Conservation (phyloP, 371 early-diverging fungal genomes). For the Catenaria anguillulae region DNA sequence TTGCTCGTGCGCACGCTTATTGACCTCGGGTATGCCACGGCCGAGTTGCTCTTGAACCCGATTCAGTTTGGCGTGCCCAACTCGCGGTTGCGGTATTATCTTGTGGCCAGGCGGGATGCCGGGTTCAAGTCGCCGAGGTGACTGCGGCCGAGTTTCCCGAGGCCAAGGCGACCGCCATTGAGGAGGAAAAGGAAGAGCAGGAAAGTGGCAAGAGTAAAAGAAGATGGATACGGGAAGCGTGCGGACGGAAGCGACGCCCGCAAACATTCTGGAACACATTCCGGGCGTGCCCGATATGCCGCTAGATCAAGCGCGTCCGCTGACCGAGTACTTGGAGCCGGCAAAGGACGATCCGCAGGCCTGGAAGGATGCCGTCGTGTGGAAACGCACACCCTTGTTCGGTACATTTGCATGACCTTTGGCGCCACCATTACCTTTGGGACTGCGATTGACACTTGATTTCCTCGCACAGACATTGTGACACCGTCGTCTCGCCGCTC, state of each 20-base stretch:
- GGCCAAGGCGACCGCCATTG: not conserved
- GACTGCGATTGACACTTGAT: too few relatives aligned
- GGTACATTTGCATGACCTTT: not conserved
- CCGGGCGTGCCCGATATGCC: not conserved
- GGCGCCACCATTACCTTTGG: too few relatives aligned
- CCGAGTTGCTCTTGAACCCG: constrained; percentile 45
- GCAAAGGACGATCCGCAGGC: not conserved
- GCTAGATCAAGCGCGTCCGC: not conserved
- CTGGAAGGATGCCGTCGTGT: not conserved
- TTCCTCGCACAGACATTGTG: constrained; percentile 71
- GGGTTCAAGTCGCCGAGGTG: constrained; percentile 8
- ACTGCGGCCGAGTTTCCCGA: too few relatives aligned
- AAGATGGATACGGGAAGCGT: too few relatives aligned
- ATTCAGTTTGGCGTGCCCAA: constrained; percentile 48
- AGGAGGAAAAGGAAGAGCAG: too few relatives aligned
- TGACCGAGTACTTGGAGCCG: not conserved
- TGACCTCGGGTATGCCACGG: constrained; percentile 27
- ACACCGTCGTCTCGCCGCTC: constrained; percentile 42
- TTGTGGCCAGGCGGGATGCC: constrained; percentile 25
- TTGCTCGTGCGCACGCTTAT: constrained; percentile 27
- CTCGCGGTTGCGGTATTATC: constrained; percentile 45
- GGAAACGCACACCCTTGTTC: constrained; percentile 6
- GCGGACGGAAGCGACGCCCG: too few relatives aligned
- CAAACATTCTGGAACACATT: not conserved
- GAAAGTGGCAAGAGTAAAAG: too few relatives aligned